Evolutionary conservation across 2,329 filamentous ascomycete genomes (phyloP), one percentile per base, ranked within the genome.

Genomic region (Fusarium nisikadoi): DNA sequence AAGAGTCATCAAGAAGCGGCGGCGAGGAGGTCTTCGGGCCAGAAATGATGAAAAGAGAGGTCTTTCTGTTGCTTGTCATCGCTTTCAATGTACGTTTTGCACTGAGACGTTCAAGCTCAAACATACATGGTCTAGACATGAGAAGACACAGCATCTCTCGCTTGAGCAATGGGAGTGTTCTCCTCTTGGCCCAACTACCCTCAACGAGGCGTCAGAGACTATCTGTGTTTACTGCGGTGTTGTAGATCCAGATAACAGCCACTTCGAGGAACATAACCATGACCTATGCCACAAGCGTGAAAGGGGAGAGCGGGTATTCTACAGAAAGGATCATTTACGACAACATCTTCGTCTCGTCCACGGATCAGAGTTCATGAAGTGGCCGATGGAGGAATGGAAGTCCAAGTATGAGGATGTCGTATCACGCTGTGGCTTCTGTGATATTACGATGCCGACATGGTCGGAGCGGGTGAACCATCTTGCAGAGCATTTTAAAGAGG

Each of bases 51-150:
- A 20, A 0, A 38, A 20, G 3, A 46, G 33, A 8, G 62, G 56
- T 1, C 36, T 68, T 1, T 31, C 35, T 0, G 56, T 56, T 12
- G 39, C 6, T 5, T 49, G 43, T 2, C 49, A 75, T 16, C 50
- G 45, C 0, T 76, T 69, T 6, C 84, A 86, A 52, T 86, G 84
- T 62, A 86, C 84, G 0, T 86, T 86, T 50, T 86, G 84, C 59
- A 84, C 83, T 0, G 83, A 86, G 47, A 82, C 81, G 0, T 86
- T 86, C 71, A 82, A 81, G 53, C 80, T 81, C 0, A 85, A 84
- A 19, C 81, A 85, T 54, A 83, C 84, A 27, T 86, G 84, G 84
- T 82, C 83, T 39, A 80, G 87, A 25, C 87, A 89, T 66, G 87
- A 89, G 62, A 83, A 83, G 45, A 82, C 83, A 56, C 81, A 82